Evolutionary conservation across 306 rosid species (phyloP).

Genomic region (Astragalus glycyphyllos): DNA sequence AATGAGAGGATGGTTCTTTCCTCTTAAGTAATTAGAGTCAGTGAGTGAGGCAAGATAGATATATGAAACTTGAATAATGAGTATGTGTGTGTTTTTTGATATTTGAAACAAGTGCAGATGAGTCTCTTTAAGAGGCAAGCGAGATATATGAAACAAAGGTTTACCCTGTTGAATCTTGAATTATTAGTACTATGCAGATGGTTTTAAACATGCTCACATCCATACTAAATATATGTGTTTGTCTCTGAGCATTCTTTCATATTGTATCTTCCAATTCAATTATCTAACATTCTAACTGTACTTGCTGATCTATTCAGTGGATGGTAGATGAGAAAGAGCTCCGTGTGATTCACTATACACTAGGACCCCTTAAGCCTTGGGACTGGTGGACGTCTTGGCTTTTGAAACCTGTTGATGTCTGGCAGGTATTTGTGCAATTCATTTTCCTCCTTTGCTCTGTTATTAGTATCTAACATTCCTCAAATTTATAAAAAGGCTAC

Average conservation of each 20-base stretch:
- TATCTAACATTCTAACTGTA: constrained; percentile 33
- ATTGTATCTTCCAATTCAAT: constrained; percentile 25
- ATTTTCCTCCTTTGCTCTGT: constrained; percentile 20
- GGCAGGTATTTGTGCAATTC: constrained; percentile 78
- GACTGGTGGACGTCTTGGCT: constrained; percentile 99
- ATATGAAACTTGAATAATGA: neutral
- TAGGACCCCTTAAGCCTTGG: constrained; percentile 99
- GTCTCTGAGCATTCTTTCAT: constrained; percentile 8
- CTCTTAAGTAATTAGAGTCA: constrained; percentile 27
- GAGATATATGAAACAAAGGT: too few relatives aligned
- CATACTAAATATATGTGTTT: constrained; percentile 21
- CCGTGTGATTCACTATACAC: constrained; percentile 92
- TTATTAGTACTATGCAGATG: constrained; percentile 12
- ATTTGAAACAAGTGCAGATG: too few relatives aligned
- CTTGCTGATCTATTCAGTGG: constrained; percentile 68
- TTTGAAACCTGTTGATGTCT: constrained; percentile 97
- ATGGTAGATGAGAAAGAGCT: constrained; percentile 95
- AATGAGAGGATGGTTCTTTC: constrained; percentile 24
- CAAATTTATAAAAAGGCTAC: constrained; percentile 1
- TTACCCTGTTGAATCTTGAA: neutral
- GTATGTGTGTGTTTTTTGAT: too few relatives aligned
- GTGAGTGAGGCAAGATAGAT: neutral
- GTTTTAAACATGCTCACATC: neutral
- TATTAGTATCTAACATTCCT: neutral
- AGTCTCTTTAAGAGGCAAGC: too few relatives aligned